Base-by-base conservation (phyloP, 2,329 filamentous ascomycete species). In the Xylariomycetidae sp. region DNA sequence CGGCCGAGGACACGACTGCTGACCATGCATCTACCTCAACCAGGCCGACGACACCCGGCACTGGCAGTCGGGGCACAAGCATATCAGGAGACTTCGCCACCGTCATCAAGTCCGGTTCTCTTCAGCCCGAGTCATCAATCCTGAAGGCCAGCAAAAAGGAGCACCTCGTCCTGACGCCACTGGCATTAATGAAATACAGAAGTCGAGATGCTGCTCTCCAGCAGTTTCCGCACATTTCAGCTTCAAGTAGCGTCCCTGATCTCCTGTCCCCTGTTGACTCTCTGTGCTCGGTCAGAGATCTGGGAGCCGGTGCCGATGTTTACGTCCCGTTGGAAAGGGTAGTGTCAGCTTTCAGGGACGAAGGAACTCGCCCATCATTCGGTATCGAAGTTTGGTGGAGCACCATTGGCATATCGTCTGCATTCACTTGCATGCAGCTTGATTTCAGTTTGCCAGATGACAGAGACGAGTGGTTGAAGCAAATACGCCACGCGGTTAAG, bases 351-450 rank as follows among this genome's bases (percentile, higher is more conserved):
- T 76, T 74, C 41, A 64, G 64, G 18, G 67, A 72, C 18, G 72
- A 76, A 45, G 65, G 63, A 27, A 63, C 63, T 2, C 62, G 66
- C 29, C 64, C 69, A 10, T 64, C 67, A 6, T 72, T 70, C 27
- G 70, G 70, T 5, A 52, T 77, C 31, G 73, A 78, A 46, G 59
- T 77, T 2, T 77, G 72, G 72, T 77, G 73, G 73, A 67, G 63
- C 30, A 22, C 27, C 12, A 35, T 31, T 37, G 65, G 65, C 11
- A 50, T 57, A 12, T 57, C 62, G 36, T 58, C 70, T 25, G 57
- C 63, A 11, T 75, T 71, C 41, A 59, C 58, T 37, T 70, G 66
- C 37, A 55, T 67, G 3, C 65, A 68, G 25, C 53, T 77, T 23
- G 69, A 69, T 47, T 75, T 77, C 46, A 56, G 54, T 30, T 50